A percentile compares a stretch with the other conserved stretches of the same genome.
Evolutionary conservation across 768 basidiomycete species (phyloP).

Genomic region (Hypholoma fasciculare): DNA sequence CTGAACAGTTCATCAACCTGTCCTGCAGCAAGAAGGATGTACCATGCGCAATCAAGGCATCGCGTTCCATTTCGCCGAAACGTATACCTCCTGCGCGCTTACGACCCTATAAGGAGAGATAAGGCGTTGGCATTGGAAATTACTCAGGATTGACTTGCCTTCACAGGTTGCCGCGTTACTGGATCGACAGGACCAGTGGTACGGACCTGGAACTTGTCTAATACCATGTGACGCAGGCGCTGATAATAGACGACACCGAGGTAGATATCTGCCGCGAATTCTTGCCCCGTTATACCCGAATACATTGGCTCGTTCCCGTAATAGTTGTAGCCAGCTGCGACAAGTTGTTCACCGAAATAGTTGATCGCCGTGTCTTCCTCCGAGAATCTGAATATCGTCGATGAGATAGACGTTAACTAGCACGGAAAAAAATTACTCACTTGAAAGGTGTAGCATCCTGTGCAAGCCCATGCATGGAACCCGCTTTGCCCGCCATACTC

Average conservation of each 20-base stretch:
- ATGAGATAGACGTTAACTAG: slow-evolving; percentile 10
- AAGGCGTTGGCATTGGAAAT: background rate
- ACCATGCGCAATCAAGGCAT: slow-evolving; percentile 97
- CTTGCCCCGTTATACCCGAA: slow-evolving; percentile 97
- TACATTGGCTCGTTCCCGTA: slow-evolving; percentile 99
- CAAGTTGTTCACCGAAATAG: slow-evolving; percentile 95
- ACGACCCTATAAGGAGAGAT: slow-evolving; percentile 62
- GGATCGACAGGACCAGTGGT: slow-evolving; percentile 98
- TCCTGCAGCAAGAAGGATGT: slow-evolving; percentile 99
- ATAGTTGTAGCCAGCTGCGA: slow-evolving; percentile 96
- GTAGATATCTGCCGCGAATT: slow-evolving; percentile 98
- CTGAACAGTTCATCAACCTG: slow-evolving; percentile 98
- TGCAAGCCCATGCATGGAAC: slow-evolving; percentile 96
- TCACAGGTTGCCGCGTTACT: slow-evolving; percentile 94
- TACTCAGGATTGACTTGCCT: slow-evolving; percentile 49
- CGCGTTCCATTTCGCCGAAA: slow-evolving; percentile 99
- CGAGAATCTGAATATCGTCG: slow-evolving; percentile 63
- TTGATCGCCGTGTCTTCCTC: slow-evolving; percentile 97
- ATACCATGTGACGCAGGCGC: slow-evolving; percentile 97
- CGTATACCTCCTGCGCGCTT: slow-evolving; percentile 99
- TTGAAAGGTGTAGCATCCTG: slow-evolving; percentile 99
- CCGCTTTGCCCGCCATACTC: slow-evolving; percentile 99
- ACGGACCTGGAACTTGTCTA: slow-evolving; percentile 99
- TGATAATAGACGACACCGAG: slow-evolving; percentile 99
- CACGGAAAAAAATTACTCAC: slow-evolving; percentile 43